Conservation (phyloP, 352 stramenopile genomes). For the Pythium sp. region DNA sequence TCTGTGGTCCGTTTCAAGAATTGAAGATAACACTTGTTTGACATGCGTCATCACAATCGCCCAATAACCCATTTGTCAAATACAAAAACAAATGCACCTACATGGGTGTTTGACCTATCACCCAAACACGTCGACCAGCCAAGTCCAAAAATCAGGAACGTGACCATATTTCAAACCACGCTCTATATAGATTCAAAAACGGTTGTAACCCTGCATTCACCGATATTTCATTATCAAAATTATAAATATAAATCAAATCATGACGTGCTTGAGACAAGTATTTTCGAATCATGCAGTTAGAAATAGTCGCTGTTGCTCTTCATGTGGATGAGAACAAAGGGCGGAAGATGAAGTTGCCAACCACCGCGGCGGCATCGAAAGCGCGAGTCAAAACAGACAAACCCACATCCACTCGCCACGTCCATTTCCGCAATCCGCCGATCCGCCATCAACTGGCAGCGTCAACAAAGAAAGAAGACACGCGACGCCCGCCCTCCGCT, state of each 20-base stretch:
- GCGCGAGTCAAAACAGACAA: background rate
- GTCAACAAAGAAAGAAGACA: slow-evolving; percentile 4
- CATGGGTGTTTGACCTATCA: background rate
- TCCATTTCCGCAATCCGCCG: background rate
- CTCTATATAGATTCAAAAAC: background rate
- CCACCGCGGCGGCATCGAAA: slow-evolving; percentile 9
- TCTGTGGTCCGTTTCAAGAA: background rate
- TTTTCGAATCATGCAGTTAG: background rate
- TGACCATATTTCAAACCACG: background rate
- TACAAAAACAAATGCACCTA: background rate
- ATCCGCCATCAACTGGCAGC: background rate
- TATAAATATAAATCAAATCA: background rate
- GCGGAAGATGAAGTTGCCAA: slow-evolving; percentile 11
- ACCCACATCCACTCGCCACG: background rate
- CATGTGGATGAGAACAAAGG: slow-evolving; percentile 1
- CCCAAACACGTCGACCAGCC: background rate
- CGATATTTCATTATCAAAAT: no score
- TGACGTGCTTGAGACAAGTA: background rate
- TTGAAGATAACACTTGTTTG: background rate
- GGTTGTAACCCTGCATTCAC: background rate
- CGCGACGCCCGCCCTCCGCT: background rate
- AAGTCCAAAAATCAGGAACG: background rate
- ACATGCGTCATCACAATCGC: background rate
- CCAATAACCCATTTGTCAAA: background rate
- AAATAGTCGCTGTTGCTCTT: background rate